These are phyloP conservation scores for Neocallimastix lanati DNA, from an alignment of 192 early-diverging fungal species.

Conservation along the genomic window DNA sequence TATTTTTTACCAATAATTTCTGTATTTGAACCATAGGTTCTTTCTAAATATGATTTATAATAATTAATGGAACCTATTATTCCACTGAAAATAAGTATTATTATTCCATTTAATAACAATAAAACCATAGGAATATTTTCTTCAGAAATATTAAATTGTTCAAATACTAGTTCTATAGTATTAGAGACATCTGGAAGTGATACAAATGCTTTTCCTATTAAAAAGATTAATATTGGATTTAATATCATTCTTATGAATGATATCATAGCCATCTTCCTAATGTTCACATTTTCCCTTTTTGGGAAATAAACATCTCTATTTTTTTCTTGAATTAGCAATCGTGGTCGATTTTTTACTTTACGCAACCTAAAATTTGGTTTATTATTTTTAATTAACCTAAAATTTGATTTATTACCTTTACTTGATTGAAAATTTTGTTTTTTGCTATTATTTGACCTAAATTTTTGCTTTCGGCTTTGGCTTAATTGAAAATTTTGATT, in stretches of 20 bases:
- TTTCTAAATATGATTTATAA: background rate
- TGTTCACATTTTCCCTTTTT: too few species aligned
- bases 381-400: background rate
- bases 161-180: background rate
- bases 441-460: too few species aligned
- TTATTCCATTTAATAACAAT: background rate
- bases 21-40: background rate
- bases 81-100: background rate
- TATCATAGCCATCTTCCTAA: too few species aligned
- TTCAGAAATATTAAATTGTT: background rate
- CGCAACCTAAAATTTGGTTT: background rate
- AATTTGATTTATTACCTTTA: background rate
- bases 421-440: too few species aligned
- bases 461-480: too few species aligned
- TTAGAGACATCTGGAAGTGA: background rate
- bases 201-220: background rate
- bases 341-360: background rate
- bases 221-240: background rate
- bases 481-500: too few species aligned
- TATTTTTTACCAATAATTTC: background rate
- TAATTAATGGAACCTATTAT: background rate
- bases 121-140: background rate
- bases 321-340: background rate
- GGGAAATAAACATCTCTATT: too few species aligned
- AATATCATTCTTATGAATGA: background rate